A percentile compares a stretch with the other conserved stretches of the same genome.
phyloP scores from a whole-genome alignment of 345 rosid genomes.

The Cardamine resedifolia region DNA sequence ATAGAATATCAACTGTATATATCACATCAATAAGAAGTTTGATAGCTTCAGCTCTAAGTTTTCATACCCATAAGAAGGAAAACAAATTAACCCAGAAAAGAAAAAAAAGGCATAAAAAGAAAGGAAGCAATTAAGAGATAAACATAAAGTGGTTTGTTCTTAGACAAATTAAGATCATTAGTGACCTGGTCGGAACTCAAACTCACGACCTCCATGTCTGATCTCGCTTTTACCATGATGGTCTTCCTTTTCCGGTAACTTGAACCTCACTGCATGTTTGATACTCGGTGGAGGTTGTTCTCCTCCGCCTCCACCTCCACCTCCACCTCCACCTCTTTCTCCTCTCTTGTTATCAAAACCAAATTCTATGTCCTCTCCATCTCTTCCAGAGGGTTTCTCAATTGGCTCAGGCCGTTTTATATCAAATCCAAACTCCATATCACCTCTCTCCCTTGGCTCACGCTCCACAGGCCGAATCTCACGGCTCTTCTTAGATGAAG shows the following conservation, averaged over 20 bases:
- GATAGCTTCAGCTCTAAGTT: conserved; percentile 26
- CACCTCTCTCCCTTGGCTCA: conserved; percentile 41
- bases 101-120: conserved; percentile 13
- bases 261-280: conserved; percentile 41
- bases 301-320: conserved; percentile 21
- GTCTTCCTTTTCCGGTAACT: conserved; percentile 40
- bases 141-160: conserved; percentile 17
- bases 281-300: conserved; percentile 25
- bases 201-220: conserved; percentile 31
- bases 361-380: conserved; percentile 27
- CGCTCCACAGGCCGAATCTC: conserved; percentile 39
- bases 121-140: conserved; percentile 14
- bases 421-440: conserved; percentile 38
- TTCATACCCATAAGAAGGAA: neutral
- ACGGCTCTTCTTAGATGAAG: conserved; percentile 31
- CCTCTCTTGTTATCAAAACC: conserved; percentile 41
- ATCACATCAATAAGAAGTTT: conserved; percentile 22
- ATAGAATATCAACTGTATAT: neutral
- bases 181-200: conserved; percentile 38
- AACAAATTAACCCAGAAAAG: conserved; percentile 1
- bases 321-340: conserved; percentile 22
- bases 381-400: conserved; percentile 18
- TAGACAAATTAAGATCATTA: neutral
- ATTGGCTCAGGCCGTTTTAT: conserved; percentile 26
- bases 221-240: conserved; percentile 18